These are phyloP conservation scores for Phaeomoniella chlamydospora DNA, from an alignment of 2,329 filamentous ascomycete species.

Conservation along the genomic window DNA sequence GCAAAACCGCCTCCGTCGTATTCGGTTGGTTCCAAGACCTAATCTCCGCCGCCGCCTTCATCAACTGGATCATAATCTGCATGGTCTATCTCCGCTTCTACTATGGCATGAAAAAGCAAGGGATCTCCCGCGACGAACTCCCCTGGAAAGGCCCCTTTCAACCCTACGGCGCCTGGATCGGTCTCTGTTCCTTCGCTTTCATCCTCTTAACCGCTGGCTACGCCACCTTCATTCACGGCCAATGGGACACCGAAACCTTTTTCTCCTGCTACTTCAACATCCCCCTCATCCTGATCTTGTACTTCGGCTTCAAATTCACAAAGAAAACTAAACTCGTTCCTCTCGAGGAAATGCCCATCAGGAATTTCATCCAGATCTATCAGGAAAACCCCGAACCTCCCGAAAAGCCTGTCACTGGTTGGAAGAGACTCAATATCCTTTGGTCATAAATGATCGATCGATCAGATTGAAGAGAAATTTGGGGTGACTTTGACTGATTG, in stretches of 20 bases:
- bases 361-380: conserved; percentile 17
- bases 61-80: conserved; percentile 48
- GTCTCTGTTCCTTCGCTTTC: conserved; percentile 42
- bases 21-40: conserved; percentile 56
- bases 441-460: conserved; percentile 10
- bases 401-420: conserved; percentile 10
- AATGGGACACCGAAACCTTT: conserved; percentile 43
- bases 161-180: conserved; percentile 48
- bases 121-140: conserved; percentile 21
- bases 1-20: conserved; percentile 33
- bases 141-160: conserved; percentile 36
- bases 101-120: conserved; percentile 25
- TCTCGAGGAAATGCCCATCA: conserved; percentile 21
- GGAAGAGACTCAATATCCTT: conserved; percentile 13
- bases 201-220: conserved; percentile 58
- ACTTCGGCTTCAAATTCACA: conserved; percentile 33
- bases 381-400: conserved; percentile 14
- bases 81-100: conserved; percentile 39
- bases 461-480: too few relatives aligned
- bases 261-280: conserved; percentile 46
- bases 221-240: conserved; percentile 24
- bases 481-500: too few relatives aligned
- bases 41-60: conserved; percentile 44
- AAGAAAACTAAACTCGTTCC: conserved; percentile 21
- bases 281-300: conserved; percentile 38